Evolutionary conservation across 2,329 filamentous ascomycete species (phyloP).

Genomic region (Xylariomycetidae sp.): DNA sequence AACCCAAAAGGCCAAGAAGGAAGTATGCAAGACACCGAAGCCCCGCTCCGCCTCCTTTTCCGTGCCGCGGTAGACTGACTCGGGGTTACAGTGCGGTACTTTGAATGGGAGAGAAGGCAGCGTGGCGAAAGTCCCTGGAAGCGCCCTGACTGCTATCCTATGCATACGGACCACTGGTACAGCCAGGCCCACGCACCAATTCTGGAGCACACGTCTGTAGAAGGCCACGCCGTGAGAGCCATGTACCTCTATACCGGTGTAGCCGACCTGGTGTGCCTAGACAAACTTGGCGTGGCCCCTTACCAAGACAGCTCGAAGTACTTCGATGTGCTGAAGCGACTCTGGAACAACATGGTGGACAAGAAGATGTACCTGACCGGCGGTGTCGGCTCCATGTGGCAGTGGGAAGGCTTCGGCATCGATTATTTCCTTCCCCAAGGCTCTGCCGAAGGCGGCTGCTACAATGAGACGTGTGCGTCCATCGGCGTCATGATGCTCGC

Average conservation of each 20-base stretch:
- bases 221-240: conserved; percentile 56
- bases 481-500: conserved; percentile 59
- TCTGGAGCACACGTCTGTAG: conserved; percentile 46
- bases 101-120: conserved; percentile 46
- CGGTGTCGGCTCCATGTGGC: conserved; percentile 52
- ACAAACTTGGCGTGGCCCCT: conserved; percentile 18
- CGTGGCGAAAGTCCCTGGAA: conserved; percentile 46
- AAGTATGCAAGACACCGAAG: conserved; percentile 9
- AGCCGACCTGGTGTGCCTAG: conserved; percentile 47
- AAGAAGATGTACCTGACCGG: conserved; percentile 61
- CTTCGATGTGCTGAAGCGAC: conserved; percentile 34
- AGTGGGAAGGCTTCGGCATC: conserved; percentile 57
- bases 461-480: conserved; percentile 56
- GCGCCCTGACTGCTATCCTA: conserved; percentile 43
- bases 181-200: conserved; percentile 54
- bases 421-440: conserved; percentile 56
- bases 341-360: conserved; percentile 58
- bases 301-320: conserved; percentile 25
- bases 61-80: too few relatives aligned
- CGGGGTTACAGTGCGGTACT: conserved; percentile 38
- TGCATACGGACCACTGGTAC: conserved; percentile 40
- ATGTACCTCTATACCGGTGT: conserved; percentile 57
- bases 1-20: conserved; percentile 45
- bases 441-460: conserved; percentile 58
- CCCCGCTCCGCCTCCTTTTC: too few relatives aligned